Evolutionary conservation across 768 basidiomycete species (phyloP), one percentile per base, ranked within the genome.

Genomic region (Lactarius deliciosus): DNA sequence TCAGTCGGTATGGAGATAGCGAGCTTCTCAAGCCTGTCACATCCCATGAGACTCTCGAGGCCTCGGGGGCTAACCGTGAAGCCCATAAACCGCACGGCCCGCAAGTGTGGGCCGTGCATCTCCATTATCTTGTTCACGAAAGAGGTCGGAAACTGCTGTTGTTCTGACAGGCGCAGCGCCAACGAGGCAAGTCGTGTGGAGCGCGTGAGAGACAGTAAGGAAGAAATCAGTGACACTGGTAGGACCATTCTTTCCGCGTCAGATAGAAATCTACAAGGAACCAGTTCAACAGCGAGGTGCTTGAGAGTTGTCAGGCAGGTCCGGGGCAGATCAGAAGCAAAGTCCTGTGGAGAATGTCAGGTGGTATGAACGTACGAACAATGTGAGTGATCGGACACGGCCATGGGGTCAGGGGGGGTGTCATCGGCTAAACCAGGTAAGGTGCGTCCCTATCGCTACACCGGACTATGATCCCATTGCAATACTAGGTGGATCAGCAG

Each of bases 221-320:
- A 65, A 41, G 36, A 38, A 54, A 67, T n/a, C 54, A 68, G 64
- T 40, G 67, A 61, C 10, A 2, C 13, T 20, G 59, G 67, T 43
- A 68, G 16, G 11, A n/a, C 13, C n/a, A 30, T 22, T 30, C 20
- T 43, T 50, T 32, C 57, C 34, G 40, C 6, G 20, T 67, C 57
- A 22, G 72, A 61, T 3, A 73, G 74, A 65, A 70, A 50, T 68
- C 76, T 54, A 20, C 72, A 72, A 50, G 73, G 76, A 57, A 82
- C 82, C 0, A 81, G 74, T 69, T 89, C 86, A 43, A 90, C 66
- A 3, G 85, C 77, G 0, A 90, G 77, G 71, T 86, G 79, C 0
- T 76, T 78, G 0, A 90, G 78, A 40, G 77, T 72, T 1, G 77
- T 77, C 5, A 84, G 76, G 18, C 77, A 69, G 18, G 79, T 74